A percentile compares a stretch with the other conserved stretches of the same genome.
phyloP scores from a whole-genome alignment of 1,284 basidiomycete species.

The Irpex sp. region DNA sequence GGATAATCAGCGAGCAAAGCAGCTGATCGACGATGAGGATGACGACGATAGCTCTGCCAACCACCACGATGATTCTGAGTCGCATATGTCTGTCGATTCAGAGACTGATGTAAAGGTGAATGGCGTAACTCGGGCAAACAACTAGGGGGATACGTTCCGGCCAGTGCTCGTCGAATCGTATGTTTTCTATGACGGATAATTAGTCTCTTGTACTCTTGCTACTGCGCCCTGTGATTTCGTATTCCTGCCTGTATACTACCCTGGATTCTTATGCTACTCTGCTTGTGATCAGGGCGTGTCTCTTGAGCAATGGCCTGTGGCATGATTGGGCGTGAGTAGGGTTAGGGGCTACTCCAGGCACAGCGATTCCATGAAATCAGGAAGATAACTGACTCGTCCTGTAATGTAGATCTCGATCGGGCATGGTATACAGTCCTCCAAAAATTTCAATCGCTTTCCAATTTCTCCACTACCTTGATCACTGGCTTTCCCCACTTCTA shows the following conservation, averaged over 20 bases:
- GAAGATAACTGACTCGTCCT: background rate
- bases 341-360: background rate
- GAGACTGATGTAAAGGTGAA: slow-evolving; percentile 24
- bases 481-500: background rate
- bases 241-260: background rate
- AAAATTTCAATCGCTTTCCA: background rate
- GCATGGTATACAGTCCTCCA: background rate
- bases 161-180: background rate
- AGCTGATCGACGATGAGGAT: slow-evolving; percentile 66
- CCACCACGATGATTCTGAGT: slow-evolving; percentile 21
- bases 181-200: background rate
- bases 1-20: slow-evolving; percentile 52
- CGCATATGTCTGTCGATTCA: slow-evolving; percentile 27
- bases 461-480: background rate
- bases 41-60: slow-evolving; percentile 40
- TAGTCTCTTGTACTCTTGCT: background rate
- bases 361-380: too few relatives aligned
- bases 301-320: background rate
- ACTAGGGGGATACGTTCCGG: too few relatives aligned
- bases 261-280: background rate
- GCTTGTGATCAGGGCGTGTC: background rate
- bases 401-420: background rate
- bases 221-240: background rate
- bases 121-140: slow-evolving; percentile 20
- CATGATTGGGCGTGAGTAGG: background rate